Evolutionary conservation across 2,329 filamentous ascomycete genomes (phyloP), one percentile per base, ranked within the genome.

Genomic region (Xylariaceae sp.): DNA sequence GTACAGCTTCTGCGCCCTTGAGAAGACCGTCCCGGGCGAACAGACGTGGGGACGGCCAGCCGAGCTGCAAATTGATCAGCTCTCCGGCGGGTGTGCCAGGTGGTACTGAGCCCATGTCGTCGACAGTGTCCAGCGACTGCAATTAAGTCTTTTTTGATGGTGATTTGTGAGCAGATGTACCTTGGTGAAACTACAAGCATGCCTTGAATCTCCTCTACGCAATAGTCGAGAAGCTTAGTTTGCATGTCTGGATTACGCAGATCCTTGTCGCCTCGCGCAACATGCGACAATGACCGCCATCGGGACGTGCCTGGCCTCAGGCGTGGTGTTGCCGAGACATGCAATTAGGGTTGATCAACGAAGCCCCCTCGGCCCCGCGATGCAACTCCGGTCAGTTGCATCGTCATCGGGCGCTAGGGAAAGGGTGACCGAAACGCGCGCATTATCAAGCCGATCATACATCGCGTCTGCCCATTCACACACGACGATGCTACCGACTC

Each of bases 1-100:
- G 64, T 4, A 74, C 71, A 34, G 64, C 57, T 37, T 68, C 61
- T 38, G 78, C 67, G 37, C 79, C 78, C 42, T 66, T 61, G 30
- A 72, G 64, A 34, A 85, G 65, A 17, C 74, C 64, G 8, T 65
- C 53, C 16, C 69, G 69, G n/a, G 82, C 80, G 18, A 85, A 71
- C 3, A 85, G 71, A 9, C 43, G 26, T 1, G 52, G 49, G 1
- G 54, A 56, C 7, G 57, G 57, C 57, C 57, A 61, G 3, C 57
- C 58, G 3, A 54, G 45, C 36, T 58, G 58, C 13, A 61, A 42
- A 42, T 60, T 61, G 41, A 61, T 61, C 28, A 33, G 30, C 29
- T 28, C 8, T 18, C 31, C 31, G 12, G 37, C 37, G 8, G 18
- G 35, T 18, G 35, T 13, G 35, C 17, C 17, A 4, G 35, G 35